Conservation (phyloP, 2,329 filamentous ascomycete genomes). For the Hypomyces perniciosus region DNA sequence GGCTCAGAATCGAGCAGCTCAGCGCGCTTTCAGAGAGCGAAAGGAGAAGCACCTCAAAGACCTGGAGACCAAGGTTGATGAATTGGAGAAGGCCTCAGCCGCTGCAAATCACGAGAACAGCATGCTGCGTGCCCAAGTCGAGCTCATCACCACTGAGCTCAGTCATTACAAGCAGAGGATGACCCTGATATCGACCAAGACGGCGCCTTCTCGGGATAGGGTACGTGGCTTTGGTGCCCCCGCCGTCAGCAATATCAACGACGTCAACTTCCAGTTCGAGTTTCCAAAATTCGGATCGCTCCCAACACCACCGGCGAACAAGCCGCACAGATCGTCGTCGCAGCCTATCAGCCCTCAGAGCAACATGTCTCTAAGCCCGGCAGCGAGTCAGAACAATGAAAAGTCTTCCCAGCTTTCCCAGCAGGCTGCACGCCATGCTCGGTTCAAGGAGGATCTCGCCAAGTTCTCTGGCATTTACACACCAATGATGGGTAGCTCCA, state of each 20-base stretch:
- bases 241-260: slow-evolving; percentile 55
- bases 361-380: slow-evolving; percentile 19
- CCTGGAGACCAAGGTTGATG: slow-evolving; percentile 70
- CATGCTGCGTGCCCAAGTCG: slow-evolving; percentile 77
- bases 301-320: slow-evolving; percentile 38
- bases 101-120: slow-evolving; percentile 80
- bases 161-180: slow-evolving; percentile 87
- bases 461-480: slow-evolving; percentile 56
- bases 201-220: slow-evolving; percentile 34
- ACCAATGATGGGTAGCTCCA: slow-evolving; percentile 43
- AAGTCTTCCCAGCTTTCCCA: slow-evolving; percentile 19
- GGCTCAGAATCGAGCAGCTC: slow-evolving; percentile 88
- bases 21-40: slow-evolving; percentile 87
- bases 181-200: slow-evolving; percentile 45
- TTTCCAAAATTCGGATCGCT: slow-evolving; percentile 89
- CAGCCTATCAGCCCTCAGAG: slow-evolving; percentile 28
- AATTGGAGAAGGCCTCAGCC: slow-evolving; percentile 77
- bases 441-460: slow-evolving; percentile 44
- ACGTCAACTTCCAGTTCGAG: slow-evolving; percentile 88
- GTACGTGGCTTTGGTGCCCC: slow-evolving; percentile 35
- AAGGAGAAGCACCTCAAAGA: slow-evolving; percentile 90
- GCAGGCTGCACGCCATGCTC: slow-evolving; percentile 14
- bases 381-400: slow-evolving; percentile 25
- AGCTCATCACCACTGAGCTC: slow-evolving; percentile 78
- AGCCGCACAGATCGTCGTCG: slow-evolving; percentile 22